A percentile compares a stretch with the other conserved stretches of the same genome.
These are phyloP conservation scores for Rhizoclosmatium globosum DNA, from an alignment of 192 early-diverging fungal species.

Conservation along the genomic window DNA sequence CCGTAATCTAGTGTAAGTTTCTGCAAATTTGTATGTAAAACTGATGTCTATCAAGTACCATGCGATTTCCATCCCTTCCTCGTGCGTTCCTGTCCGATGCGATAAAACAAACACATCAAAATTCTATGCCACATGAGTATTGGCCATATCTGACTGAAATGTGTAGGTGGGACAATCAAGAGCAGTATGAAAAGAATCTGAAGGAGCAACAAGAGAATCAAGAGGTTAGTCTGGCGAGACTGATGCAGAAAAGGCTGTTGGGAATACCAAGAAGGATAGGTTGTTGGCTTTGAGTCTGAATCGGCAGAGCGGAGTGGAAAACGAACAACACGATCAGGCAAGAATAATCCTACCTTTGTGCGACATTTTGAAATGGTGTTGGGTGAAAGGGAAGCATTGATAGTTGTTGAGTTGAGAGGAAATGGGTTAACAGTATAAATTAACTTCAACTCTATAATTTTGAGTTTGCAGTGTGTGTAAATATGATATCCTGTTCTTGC, in stretches of 20 bases:
- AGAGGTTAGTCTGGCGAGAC: background rate
- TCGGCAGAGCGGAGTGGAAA: background rate
- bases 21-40: background rate
- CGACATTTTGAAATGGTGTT: too few relatives aligned
- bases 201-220: background rate
- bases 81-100: background rate
- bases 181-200: background rate
- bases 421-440: too few relatives aligned
- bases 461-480: too few relatives aligned
- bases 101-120: background rate
- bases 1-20: background rate
- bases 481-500: too few relatives aligned
- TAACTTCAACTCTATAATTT: too few relatives aligned
- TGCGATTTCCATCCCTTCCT: too few relatives aligned
- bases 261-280: slow-evolving; percentile 1
- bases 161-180: background rate
- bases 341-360: too few relatives aligned
- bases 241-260: background rate
- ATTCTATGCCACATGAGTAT: background rate
- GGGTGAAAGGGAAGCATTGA: too few relatives aligned
- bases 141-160: background rate
- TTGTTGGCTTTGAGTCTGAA: background rate
- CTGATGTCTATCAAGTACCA: background rate
- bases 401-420: background rate
- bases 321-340: too few relatives aligned